phyloP scores from a whole-genome alignment of 805 yeast species.

The Wickerhamiella parazyma region DNA sequence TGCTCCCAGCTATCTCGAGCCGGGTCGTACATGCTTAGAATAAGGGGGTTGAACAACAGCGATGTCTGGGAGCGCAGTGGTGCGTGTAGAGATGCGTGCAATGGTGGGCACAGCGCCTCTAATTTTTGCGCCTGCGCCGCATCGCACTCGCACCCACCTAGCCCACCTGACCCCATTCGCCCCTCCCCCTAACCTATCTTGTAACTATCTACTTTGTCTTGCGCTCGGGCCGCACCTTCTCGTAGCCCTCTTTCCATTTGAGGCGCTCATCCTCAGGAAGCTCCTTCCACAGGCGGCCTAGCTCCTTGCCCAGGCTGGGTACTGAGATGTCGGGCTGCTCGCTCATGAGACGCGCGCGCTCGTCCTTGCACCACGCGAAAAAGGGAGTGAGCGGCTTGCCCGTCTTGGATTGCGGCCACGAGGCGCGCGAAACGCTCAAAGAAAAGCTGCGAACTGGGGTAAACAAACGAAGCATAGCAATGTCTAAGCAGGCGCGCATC shows the following conservation, averaged over 20 bases:
- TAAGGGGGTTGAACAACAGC: no score
- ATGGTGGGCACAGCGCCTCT: no score
- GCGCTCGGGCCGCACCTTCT: no score
- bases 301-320: slow-evolving; percentile 76
- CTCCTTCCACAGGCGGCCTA: slow-evolving; percentile 95
- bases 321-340: slow-evolving; percentile 90
- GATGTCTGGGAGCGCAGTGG: no score
- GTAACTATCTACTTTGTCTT: no score
- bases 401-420: slow-evolving; percentile 16
- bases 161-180: not conserved
- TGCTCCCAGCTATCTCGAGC: slow-evolving; percentile 6
- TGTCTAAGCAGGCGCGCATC: not conserved
- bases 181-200: no score
- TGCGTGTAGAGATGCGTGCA: no score
- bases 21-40: slow-evolving; percentile 7
- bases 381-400: slow-evolving; percentile 69
- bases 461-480: not conserved
- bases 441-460: slow-evolving; percentile 10
- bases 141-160: no score
- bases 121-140: no score
- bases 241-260: slow-evolving; percentile 57
- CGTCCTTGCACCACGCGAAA: slow-evolving; percentile 95
- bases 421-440: slow-evolving; percentile 15
- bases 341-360: slow-evolving; percentile 82
- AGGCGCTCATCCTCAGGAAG: slow-evolving; percentile 48